Percentiles rank a stretch among this genome's conserved stretches.
phyloP scores from a whole-genome alignment of 1,139 yeast species.

The Pneumocystis canis region DNA sequence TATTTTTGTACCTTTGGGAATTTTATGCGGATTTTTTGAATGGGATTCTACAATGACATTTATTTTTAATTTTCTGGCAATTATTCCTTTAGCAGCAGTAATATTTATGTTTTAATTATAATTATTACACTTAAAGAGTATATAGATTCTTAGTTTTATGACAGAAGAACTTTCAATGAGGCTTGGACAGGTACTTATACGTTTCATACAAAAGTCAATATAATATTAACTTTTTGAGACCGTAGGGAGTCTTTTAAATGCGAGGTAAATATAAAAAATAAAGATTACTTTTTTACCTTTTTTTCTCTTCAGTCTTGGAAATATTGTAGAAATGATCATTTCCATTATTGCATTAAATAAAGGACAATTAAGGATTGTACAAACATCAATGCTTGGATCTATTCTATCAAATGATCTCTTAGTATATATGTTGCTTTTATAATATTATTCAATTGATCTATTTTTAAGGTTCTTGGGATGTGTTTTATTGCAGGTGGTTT shows the following conservation, averaged over 20 bases:
- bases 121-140: background rate
- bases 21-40: conserved; percentile 46
- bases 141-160: conserved; percentile 36
- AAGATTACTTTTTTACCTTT: background rate
- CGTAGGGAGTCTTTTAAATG: background rate
- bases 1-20: conserved; percentile 78
- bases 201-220: conserved; percentile 51
- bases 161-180: conserved; percentile 83
- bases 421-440: conserved; percentile 23
- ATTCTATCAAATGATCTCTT: conserved; percentile 72
- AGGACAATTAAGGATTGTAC: conserved; percentile 79
- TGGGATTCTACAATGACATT: conserved; percentile 51
- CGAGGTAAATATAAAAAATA: background rate
- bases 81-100: conserved; percentile 74
- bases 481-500: conserved; percentile 90
- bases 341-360: conserved; percentile 75
- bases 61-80: conserved; percentile 69
- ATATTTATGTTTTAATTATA: conserved; percentile 36
- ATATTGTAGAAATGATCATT: conserved; percentile 85
- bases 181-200: conserved; percentile 73
- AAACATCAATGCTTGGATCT: conserved; percentile 93
- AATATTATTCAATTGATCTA: background rate
- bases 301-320: conserved; percentile 61
- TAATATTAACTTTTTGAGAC: background rate
- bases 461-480: conserved; percentile 50